These are phyloP conservation scores for Emericellopsis atlantica DNA, from an alignment of 2,329 filamentous ascomycete species.

Conservation along the genomic window DNA sequence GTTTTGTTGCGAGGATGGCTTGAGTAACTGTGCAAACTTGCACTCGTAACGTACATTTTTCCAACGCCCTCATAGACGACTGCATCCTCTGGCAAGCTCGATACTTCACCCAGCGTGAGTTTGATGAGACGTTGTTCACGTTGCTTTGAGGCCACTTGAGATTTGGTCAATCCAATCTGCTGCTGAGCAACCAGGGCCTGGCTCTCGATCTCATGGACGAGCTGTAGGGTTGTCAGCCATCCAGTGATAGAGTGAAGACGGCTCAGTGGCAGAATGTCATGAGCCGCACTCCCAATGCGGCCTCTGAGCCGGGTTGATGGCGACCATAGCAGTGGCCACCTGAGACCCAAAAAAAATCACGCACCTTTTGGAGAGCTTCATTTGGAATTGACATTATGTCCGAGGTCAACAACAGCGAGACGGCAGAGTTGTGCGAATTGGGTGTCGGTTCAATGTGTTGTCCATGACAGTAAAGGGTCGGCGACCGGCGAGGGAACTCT, in stretches of 20 bases:
- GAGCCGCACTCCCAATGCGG: neutral
- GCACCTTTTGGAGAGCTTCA: conserved; percentile 84
- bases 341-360: conserved; percentile 5
- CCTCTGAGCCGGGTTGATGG: neutral
- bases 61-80: conserved; percentile 90
- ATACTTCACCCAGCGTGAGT: conserved; percentile 73
- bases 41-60: conserved; percentile 65
- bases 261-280: neutral
- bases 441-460: too few species aligned
- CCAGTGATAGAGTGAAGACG: neutral
- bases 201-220: conserved; percentile 86
- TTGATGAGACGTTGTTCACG: conserved; percentile 81
- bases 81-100: conserved; percentile 60
- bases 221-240: conserved; percentile 31
- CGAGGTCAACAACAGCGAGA: too few species aligned
- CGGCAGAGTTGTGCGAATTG: too few species aligned
- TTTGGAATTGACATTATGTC: conserved; percentile 79
- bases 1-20: too few species aligned
- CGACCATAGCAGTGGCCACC: neutral
- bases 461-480: too few species aligned
- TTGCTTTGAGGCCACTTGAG: conserved; percentile 75
- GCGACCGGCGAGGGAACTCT: neutral
- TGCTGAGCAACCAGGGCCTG: conserved; percentile 83
- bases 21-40: too few species aligned
- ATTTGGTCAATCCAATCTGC: conserved; percentile 75